phyloP scores from a whole-genome alignment of 225 moss, liverwort and hornwort species.

The Pleurozium schreberi region DNA sequence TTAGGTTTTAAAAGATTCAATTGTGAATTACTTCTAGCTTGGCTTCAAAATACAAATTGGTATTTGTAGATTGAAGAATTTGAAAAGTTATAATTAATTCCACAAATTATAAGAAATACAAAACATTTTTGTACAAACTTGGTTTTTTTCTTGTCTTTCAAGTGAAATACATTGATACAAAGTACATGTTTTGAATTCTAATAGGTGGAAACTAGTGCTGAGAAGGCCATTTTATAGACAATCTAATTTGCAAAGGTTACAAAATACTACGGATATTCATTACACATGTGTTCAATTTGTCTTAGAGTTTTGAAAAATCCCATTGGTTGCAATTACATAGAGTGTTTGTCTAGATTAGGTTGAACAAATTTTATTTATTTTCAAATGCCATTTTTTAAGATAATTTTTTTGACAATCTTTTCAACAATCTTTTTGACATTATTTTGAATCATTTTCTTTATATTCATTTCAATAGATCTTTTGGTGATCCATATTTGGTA shows the following conservation, averaged over 20 bases:
- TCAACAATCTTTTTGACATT: not conserved
- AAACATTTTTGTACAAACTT: too few species aligned
- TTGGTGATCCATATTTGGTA: not conserved
- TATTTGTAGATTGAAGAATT: not conserved
- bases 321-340: not conserved
- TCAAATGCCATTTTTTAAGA: not conserved
- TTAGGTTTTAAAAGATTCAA: too few species aligned
- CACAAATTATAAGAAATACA: not conserved
- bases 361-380: not conserved
- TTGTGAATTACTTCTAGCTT: not conserved
- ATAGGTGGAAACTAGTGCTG: not conserved
- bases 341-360: not conserved
- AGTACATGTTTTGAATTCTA: not conserved
- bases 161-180: not conserved
- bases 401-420: not conserved
- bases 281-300: not conserved
- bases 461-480: not conserved
- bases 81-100: not conserved
- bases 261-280: not conserved
- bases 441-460: not conserved
- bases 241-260: not conserved
- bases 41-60: not conserved
- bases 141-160: not conserved
- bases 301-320: not conserved
- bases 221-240: not conserved